Base-by-base conservation (phyloP, 371 early-diverging fungal species). In the Parasitella parasitica region DNA sequence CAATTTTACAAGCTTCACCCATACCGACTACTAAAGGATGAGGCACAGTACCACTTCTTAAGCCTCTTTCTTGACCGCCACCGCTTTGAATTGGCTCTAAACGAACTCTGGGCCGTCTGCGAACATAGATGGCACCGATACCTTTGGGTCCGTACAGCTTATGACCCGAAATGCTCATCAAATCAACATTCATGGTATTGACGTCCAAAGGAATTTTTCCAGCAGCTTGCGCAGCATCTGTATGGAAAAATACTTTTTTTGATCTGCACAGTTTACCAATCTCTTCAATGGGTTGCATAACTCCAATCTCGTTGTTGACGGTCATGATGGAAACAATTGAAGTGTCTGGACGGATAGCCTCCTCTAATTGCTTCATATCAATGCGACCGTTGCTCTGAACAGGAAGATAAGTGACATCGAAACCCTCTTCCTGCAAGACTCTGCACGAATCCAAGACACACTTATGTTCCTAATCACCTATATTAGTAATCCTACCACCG, bases 71-170 rank as follows among this genome's bases (percentile, higher is more conserved):
- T 77, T 99, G 99, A 4, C 99, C 99, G 71, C 99, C 99, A 55
- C 99, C 99, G 41, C 90, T 90, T 64, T 94, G 84, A 50, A 99
- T 77, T 9, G 99, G 94, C 60, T 94, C 93, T 28, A 99, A 77
- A 57, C 99, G 88, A 38, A 99, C 98, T 60, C 99, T 85, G 11
- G 99, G 99, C 54, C 97, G 84, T 67, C 99, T 89, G 41, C 99
- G 91, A 12, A 98, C 94, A 73, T 96, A 99, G 18, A 99, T 71
- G 6, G 99, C 99, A 39, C 99, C 99, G 37, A 94, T 78, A 46
- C 99, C 99, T 80, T 99, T 99, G 38, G 99, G 99, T 13, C 99
- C 99, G 68, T 99, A 99, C 36, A 99, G 73, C 77, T 99, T 99
- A 78, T 99, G 99, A 13, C 99, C 99, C 20, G 95, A 95, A 46